Conservation (phyloP, 2,329 filamentous ascomycete species). For the Cladosporium velox region DNA sequence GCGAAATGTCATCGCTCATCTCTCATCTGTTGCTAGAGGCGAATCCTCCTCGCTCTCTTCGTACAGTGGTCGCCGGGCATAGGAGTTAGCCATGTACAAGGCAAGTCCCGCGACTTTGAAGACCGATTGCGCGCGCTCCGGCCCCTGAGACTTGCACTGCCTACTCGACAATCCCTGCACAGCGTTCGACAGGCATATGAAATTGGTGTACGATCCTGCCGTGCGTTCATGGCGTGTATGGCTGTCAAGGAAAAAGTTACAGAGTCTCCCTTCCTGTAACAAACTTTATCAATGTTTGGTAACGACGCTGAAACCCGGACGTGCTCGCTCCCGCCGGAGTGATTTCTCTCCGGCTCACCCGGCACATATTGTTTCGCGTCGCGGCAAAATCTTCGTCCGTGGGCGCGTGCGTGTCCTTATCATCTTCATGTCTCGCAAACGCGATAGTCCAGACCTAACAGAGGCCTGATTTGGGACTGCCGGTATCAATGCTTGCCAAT, state of each 20-base stretch:
- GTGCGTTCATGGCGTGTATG: not conserved
- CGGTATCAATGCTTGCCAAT: not conserved
- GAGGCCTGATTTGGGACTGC: not conserved
- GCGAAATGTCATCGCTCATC: not conserved
- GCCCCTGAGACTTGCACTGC: conserved; percentile 8
- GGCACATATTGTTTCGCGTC: not conserved
- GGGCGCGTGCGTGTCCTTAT: not conserved
- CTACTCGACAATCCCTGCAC: conserved; percentile 1
- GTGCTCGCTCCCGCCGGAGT: not conserved
- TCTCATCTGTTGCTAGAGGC: not conserved
- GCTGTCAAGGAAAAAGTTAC: not conserved
- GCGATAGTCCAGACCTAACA: not conserved
- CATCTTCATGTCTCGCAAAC: conserved; percentile 5
- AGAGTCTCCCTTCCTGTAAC: not conserved
- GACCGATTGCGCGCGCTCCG: not conserved
- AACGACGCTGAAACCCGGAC: not conserved
- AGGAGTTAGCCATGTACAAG: not conserved
- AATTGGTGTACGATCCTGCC: conserved; percentile 5
- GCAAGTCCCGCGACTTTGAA: not conserved
- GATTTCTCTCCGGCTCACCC: not conserved
- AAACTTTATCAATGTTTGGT: not conserved
- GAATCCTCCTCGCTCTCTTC: not conserved
- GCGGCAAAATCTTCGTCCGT: not conserved
- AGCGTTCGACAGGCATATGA: conserved; percentile 3
- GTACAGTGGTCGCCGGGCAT: not conserved